phyloP scores from a whole-genome alignment of 345 rosid genomes.

The Cardamine chenopodiifolia region DNA sequence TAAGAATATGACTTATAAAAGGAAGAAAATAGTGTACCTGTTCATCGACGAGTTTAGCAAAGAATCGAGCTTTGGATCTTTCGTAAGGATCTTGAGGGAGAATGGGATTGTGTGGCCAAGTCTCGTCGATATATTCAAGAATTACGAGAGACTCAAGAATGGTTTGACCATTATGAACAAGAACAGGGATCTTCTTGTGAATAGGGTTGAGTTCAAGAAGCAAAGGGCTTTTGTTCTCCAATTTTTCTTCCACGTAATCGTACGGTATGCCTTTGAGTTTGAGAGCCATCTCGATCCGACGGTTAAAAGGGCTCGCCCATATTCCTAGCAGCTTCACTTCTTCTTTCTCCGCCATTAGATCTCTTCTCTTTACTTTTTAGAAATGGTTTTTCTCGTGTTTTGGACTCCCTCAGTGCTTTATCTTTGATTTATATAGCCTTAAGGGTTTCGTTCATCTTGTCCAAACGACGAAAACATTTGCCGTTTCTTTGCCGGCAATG shows the following conservation, averaged over 20 bases:
- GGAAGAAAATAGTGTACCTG: slow-evolving; percentile 31
- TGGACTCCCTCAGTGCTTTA: neutral
- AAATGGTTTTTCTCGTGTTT: slow-evolving; percentile 1
- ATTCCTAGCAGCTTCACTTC: slow-evolving; percentile 53
- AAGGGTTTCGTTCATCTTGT: neutral
- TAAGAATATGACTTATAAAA: neutral
- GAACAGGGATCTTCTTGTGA: slow-evolving; percentile 54
- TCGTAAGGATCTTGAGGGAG: slow-evolving; percentile 51
- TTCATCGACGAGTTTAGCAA: slow-evolving; percentile 46
- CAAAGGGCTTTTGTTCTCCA: slow-evolving; percentile 44
- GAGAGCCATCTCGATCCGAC: slow-evolving; percentile 50
- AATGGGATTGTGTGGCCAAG: slow-evolving; percentile 48
- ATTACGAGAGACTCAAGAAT: slow-evolving; percentile 48
- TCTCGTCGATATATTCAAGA: slow-evolving; percentile 56
- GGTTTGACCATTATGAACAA: slow-evolving; percentile 51
- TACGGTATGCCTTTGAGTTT: slow-evolving; percentile 49
- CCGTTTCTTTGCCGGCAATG: slow-evolving; percentile 2
- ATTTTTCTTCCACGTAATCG: slow-evolving; percentile 48
- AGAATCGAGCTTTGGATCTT: slow-evolving; percentile 50
- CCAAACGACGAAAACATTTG: slow-evolving; percentile 11
- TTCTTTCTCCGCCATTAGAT: slow-evolving; percentile 37
- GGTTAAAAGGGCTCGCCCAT: slow-evolving; percentile 51
- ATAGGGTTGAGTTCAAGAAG: slow-evolving; percentile 50
- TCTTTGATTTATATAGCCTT: slow-evolving; percentile 36
- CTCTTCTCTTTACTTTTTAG: neutral